Percentiles rank a stretch among this genome's conserved stretches.
These are phyloP conservation scores for Deakozyma indianensis DNA, from an alignment of 805 yeast species.

Conservation along the genomic window DNA sequence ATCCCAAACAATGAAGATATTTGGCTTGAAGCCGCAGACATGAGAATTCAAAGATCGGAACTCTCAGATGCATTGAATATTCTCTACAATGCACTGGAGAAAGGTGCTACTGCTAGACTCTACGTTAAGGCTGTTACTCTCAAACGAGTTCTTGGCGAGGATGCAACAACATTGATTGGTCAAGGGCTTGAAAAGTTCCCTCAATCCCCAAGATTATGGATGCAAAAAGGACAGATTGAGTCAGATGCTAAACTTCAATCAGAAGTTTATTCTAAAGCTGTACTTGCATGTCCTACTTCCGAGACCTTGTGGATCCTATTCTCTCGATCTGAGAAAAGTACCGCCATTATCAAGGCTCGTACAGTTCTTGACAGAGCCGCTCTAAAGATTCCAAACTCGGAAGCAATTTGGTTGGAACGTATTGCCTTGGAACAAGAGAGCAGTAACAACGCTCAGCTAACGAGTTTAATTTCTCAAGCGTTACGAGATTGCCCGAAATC, in stretches of 20 bases:
- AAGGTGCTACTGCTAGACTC: background rate
- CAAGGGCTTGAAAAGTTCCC: conserved; percentile 38
- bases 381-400: background rate
- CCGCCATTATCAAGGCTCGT: conserved; percentile 43
- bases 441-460: conserved; percentile 31
- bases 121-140: background rate
- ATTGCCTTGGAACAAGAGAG: conserved; percentile 39
- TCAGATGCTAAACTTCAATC: conserved; percentile 30
- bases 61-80: conserved; percentile 21
- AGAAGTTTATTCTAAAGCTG: conserved; percentile 29
- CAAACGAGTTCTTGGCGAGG: conserved; percentile 8
- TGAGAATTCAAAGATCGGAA: conserved; percentile 34
- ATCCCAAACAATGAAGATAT: conserved; percentile 37
- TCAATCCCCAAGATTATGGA: conserved; percentile 34
- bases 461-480: conserved; percentile 39
- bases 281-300: conserved; percentile 30
- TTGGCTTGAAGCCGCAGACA: conserved; percentile 60
- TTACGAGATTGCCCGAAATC: conserved; percentile 43
- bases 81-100: background rate
- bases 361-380: conserved; percentile 59
- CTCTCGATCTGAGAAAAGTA: conserved; percentile 33
- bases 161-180: conserved; percentile 29
- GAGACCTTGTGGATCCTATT: conserved; percentile 40
- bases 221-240: conserved; percentile 49
- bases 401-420: conserved; percentile 41